A percentile compares a stretch with the other conserved stretches of the same genome.
Evolutionary conservation across 2,329 filamentous ascomycete species (phyloP).

Genomic region (Curvularia verruculosa): DNA sequence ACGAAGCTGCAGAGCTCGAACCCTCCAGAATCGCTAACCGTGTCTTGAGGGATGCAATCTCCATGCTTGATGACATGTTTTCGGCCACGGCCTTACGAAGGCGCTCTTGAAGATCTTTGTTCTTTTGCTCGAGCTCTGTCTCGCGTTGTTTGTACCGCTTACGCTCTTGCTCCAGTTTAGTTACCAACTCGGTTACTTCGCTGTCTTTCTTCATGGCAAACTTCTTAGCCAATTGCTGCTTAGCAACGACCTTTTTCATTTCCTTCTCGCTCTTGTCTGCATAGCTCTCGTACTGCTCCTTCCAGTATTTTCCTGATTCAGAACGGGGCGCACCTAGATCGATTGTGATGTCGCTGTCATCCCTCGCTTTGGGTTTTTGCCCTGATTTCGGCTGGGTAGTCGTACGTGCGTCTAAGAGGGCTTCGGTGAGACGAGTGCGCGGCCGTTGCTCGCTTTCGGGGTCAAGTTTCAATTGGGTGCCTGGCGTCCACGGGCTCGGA

Average conservation of each 20-base stretch:
- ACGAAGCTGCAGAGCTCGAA: conserved; percentile 23
- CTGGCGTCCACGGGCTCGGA: conserved; percentile 59
- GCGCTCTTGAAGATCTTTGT: conserved; percentile 54
- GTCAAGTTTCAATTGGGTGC: conserved; percentile 41
- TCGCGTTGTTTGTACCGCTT: conserved; percentile 70
- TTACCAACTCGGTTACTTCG: conserved; percentile 69
- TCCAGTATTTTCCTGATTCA: conserved; percentile 80
- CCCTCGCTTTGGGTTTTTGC: conserved; percentile 46
- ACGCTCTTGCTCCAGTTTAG: conserved; percentile 71
- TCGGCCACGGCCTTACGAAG: conserved; percentile 44
- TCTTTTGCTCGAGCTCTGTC: conserved; percentile 65
- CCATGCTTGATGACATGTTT: conserved; percentile 38
- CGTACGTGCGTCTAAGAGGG: conserved; percentile 53
- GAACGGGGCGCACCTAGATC: conserved; percentile 77
- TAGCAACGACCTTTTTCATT: conserved; percentile 77
- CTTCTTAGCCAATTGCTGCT: conserved; percentile 79
- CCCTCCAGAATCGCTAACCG: conserved; percentile 41
- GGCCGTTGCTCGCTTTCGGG: conserved; percentile 40
- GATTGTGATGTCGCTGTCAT: conserved; percentile 68
- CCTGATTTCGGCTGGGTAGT: conserved; percentile 43
- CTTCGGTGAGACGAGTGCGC: conserved; percentile 53
- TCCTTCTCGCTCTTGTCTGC: conserved; percentile 73
- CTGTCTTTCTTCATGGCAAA: conserved; percentile 79
- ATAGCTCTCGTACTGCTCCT: conserved; percentile 76
- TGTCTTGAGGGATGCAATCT: conserved; percentile 44